Conservation (phyloP, 352 stramenopile species). For the Phytophthora hibernalis region DNA sequence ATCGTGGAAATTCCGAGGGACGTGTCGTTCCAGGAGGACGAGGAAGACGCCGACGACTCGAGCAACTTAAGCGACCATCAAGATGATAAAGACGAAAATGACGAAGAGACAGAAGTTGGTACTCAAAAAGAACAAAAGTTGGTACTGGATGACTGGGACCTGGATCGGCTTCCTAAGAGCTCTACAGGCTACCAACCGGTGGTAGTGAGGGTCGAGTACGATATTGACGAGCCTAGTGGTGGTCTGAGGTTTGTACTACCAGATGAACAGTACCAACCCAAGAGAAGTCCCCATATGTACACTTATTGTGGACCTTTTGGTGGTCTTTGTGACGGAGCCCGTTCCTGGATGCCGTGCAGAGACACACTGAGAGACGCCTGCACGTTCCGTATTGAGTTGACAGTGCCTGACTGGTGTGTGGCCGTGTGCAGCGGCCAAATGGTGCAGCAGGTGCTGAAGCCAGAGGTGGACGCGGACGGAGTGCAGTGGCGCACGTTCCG, state of each 20-base stretch:
- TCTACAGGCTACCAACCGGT: conserved; percentile 76
- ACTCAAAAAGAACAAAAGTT: conserved; percentile 40
- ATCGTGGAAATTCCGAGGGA: conserved; percentile 76
- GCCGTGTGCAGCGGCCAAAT: conserved; percentile 86
- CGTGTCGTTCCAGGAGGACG: conserved; percentile 62
- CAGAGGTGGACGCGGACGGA: conserved; percentile 48
- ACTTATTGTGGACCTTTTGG: conserved; percentile 86
- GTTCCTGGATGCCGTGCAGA: conserved; percentile 87
- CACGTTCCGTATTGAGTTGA: conserved; percentile 78
- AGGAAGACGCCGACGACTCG: conserved; percentile 46
- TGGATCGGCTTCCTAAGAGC: conserved; percentile 73
- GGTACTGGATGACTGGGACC: conserved; percentile 70
- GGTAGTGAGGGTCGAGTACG: conserved; percentile 81
- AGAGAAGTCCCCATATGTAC: conserved; percentile 87
- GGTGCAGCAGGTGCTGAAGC: conserved; percentile 81
- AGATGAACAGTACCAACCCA: conserved; percentile 68
- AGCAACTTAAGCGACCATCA: conserved; percentile 45
- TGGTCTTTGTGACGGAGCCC: conserved; percentile 80
- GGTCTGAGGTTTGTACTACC: conserved; percentile 80
- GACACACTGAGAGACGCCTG: conserved; percentile 80
- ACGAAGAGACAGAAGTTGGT: conserved; percentile 50
- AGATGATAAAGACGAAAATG: conserved; percentile 42
- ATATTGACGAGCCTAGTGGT: conserved; percentile 69
- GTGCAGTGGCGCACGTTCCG: conserved; percentile 70
- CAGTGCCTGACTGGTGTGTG: conserved; percentile 83